A percentile compares a stretch with the other conserved stretches of the same genome.
Evolutionary conservation across 345 rosid species (phyloP).

Genomic region (Capsella bursapastoris): DNA sequence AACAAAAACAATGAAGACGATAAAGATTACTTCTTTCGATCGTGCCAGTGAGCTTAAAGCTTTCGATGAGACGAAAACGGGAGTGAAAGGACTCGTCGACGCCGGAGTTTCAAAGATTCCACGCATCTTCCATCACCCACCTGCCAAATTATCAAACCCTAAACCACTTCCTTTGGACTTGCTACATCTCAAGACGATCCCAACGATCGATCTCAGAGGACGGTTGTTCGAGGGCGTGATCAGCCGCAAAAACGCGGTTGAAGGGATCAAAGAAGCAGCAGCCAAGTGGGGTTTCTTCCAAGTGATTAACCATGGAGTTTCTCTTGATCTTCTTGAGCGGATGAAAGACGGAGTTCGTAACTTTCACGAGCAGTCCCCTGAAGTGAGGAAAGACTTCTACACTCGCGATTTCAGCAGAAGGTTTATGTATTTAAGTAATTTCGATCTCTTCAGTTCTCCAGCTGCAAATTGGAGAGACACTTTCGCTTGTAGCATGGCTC

Average conservation of each 20-base stretch:
- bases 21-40: constrained; percentile 26
- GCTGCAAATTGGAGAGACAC: constrained; percentile 53
- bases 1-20: constrained; percentile 23
- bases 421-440: constrained; percentile 38
- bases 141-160: constrained; percentile 3
- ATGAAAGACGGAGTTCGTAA: constrained; percentile 39
- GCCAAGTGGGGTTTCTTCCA: constrained; percentile 47
- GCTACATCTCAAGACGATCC: constrained; percentile 28
- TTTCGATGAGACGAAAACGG: constrained; percentile 47
- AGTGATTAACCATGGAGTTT: constrained; percentile 44
- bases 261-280: constrained; percentile 28
- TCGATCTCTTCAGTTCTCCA: constrained; percentile 42
- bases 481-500: constrained; percentile 38
- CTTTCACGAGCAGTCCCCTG: constrained; percentile 38
- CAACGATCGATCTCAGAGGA: constrained; percentile 39
- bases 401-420: constrained; percentile 28
- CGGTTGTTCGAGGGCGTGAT: neutral
- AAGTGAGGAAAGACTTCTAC: constrained; percentile 32
- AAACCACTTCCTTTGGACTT: constrained; percentile 10
- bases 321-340: constrained; percentile 23
- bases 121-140: constrained; percentile 39
- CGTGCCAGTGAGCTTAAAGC: constrained; percentile 40
- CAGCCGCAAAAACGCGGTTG: constrained; percentile 7
- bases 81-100: constrained; percentile 50
- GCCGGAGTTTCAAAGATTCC: constrained; percentile 42